phyloP scores from a whole-genome alignment of 2,329 filamentous ascomycete genomes.

The Dryadomyces sulphureus region DNA sequence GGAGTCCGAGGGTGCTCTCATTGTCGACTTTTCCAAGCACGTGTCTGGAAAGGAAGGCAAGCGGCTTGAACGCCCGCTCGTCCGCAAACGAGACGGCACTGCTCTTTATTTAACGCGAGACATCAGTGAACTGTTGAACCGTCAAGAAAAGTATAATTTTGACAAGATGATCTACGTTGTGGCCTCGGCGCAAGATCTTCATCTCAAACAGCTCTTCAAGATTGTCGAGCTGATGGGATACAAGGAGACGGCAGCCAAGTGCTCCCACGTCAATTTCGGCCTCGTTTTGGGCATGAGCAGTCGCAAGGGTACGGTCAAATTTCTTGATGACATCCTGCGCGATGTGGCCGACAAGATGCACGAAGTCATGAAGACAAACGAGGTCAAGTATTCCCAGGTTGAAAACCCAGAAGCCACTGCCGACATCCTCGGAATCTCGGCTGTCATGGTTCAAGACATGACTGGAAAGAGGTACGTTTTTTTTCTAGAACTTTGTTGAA shows the following conservation, averaged over 20 bases:
- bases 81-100: conserved; percentile 61
- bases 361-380: conserved; percentile 86
- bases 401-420: conserved; percentile 68
- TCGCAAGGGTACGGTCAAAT: conserved; percentile 60
- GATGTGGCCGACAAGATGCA: conserved; percentile 93
- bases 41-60: conserved; percentile 52
- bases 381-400: conserved; percentile 80
- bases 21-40: conserved; percentile 58
- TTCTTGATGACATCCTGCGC: conserved; percentile 55
- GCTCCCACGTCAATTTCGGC: conserved; percentile 64
- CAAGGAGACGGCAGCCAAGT: conserved; percentile 50
- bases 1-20: conserved; percentile 55
- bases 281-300: conserved; percentile 58
- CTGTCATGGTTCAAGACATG: conserved; percentile 98
- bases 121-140: conserved; percentile 57
- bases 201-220: conserved; percentile 63
- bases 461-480: conserved; percentile 70
- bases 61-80: conserved; percentile 53
- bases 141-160: conserved; percentile 47
- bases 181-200: conserved; percentile 55
- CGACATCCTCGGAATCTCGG: conserved; percentile 81
- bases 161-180: conserved; percentile 75
- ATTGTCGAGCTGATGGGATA: conserved; percentile 59
- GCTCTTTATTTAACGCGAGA: conserved; percentile 67
- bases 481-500: too few relatives aligned